These are phyloP conservation scores for Hyaloperonospora brassicae DNA, from an alignment of 352 stramenopile genomes.

Conservation along the genomic window DNA sequence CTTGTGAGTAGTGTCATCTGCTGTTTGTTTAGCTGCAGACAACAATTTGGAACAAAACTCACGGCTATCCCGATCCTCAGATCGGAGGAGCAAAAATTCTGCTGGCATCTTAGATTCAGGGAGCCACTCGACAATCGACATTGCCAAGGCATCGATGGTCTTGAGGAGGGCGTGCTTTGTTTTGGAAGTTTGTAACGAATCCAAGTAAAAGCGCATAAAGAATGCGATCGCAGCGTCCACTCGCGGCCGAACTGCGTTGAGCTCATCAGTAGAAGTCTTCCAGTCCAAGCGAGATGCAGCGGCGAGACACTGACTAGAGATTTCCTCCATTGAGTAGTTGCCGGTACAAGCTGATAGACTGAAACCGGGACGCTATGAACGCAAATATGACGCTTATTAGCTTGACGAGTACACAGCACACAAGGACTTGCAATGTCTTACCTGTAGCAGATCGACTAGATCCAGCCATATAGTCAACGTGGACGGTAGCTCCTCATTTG, in stretches of 20 bases:
- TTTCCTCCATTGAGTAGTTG: slow-evolving; percentile 25
- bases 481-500: slow-evolving; percentile 59
- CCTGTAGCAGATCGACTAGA: slow-evolving; percentile 68
- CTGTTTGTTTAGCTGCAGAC: neutral
- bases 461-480: slow-evolving; percentile 64
- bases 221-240: slow-evolving; percentile 52
- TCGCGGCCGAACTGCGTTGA: slow-evolving; percentile 14
- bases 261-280: slow-evolving; percentile 13
- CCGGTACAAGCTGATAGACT: slow-evolving; percentile 40
- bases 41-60: slow-evolving; percentile 14
- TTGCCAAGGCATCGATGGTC: slow-evolving; percentile 40
- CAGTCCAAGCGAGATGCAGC: slow-evolving; percentile 29
- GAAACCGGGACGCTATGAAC: slow-evolving; percentile 39
- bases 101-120: slow-evolving; percentile 43
- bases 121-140: slow-evolving; percentile 49
- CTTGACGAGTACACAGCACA: neutral
- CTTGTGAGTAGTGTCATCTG: neutral
- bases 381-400: slow-evolving; percentile 10
- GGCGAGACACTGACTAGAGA: slow-evolving; percentile 46
- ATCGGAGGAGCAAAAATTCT: slow-evolving; percentile 67
- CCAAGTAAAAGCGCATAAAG: slow-evolving; percentile 61
- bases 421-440: slow-evolving; percentile 13
- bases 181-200: slow-evolving; percentile 43
- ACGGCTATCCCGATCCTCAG: slow-evolving; percentile 67
- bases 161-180: slow-evolving; percentile 35